phyloP scores from a whole-genome alignment of 495 filamentous ascomycete species.

The Ramalina peruviana region DNA sequence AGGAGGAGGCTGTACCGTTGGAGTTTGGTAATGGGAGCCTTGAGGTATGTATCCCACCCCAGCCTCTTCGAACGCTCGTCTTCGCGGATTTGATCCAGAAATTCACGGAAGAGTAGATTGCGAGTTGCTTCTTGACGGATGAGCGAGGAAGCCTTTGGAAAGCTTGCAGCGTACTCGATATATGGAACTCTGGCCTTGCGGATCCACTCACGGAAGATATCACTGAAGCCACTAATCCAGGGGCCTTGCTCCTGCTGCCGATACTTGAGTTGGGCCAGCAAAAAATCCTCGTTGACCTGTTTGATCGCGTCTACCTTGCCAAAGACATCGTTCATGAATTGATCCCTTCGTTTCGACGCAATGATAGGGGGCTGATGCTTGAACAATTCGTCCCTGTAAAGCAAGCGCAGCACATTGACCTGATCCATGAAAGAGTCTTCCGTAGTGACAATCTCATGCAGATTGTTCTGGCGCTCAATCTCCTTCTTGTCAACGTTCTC shows the following conservation, averaged over 20 bases:
- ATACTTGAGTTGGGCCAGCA: constrained; percentile 94
- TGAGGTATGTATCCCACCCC: constrained; percentile 89
- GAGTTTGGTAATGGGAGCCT: constrained; percentile 81
- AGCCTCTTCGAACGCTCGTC: constrained; percentile 74
- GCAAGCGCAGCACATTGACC: constrained; percentile 63
- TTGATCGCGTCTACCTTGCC: constrained; percentile 82
- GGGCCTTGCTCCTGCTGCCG: constrained; percentile 94
- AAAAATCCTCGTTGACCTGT: constrained; percentile 80
- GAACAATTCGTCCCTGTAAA: constrained; percentile 75
- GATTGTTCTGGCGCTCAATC: constrained; percentile 79
- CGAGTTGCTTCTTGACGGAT: constrained; percentile 73
- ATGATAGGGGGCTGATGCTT: constrained; percentile 70
- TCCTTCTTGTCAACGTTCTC: constrained; percentile 67
- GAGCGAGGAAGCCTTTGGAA: constrained; percentile 68
- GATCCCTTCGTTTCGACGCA: constrained; percentile 50
- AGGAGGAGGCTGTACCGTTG: constrained; percentile 83
- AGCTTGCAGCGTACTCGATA: constrained; percentile 81
- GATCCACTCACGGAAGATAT: constrained; percentile 98
- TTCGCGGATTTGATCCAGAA: constrained; percentile 63
- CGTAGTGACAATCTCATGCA: constrained; percentile 91
- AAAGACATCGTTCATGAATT: constrained; percentile 77
- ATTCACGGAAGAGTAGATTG: constrained; percentile 76
- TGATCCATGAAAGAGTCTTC: constrained; percentile 86
- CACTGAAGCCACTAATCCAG: constrained; percentile 85
- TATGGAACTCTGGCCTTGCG: constrained; percentile 81